Evolutionary conservation across 495 filamentous ascomycete species (phyloP).

Genomic region (Trichocladium uniseriatum): DNA sequence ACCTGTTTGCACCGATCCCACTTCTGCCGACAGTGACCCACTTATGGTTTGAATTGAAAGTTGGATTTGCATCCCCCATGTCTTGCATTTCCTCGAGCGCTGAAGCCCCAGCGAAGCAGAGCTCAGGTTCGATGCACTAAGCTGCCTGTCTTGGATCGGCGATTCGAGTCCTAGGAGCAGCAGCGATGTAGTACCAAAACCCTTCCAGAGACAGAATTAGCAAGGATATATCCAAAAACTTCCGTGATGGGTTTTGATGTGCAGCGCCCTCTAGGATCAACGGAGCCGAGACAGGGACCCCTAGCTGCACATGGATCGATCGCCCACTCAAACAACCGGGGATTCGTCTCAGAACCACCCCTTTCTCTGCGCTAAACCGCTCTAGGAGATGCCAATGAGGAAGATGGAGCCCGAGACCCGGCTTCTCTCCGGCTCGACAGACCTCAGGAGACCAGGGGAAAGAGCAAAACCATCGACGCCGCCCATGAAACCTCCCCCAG

Average conservation of each 20-base stretch:
- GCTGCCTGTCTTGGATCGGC: too few species aligned
- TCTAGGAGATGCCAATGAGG: conserved; percentile 2
- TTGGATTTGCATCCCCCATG: too few species aligned
- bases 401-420: conserved; percentile 6
- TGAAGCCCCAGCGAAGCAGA: too few species aligned
- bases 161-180: too few species aligned
- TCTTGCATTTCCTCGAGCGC: neutral
- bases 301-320: conserved; percentile 1
- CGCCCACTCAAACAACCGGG: conserved; percentile 6
- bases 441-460: neutral
- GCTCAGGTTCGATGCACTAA: too few species aligned
- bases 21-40: neutral
- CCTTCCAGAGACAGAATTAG: too few species aligned
- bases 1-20: conserved; percentile 2
- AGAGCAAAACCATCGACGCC: neutral
- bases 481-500: too few species aligned
- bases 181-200: too few species aligned
- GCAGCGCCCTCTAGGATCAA: too few species aligned
- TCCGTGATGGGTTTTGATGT: too few species aligned
- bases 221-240: too few species aligned
- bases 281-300: too few species aligned
- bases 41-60: neutral
- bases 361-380: conserved; percentile 9
- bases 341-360: conserved; percentile 6
- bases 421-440: neutral